Evolutionary conservation across 176 grass and related monocot species (phyloP).

Genomic region (Oryza glumipatula): DNA sequence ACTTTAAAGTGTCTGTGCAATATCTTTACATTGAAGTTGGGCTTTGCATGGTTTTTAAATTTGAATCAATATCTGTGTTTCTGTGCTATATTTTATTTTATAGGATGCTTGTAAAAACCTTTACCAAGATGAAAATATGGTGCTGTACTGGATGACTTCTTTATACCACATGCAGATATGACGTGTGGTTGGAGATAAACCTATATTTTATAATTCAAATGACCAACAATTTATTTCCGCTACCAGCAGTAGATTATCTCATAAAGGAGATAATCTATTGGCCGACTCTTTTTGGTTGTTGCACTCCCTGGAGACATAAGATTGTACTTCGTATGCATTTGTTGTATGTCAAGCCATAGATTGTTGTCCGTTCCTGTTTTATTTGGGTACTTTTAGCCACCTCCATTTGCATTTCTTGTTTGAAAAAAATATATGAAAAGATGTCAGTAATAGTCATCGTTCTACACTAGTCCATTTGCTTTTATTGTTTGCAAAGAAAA

Average conservation of each 20-base stretch:
- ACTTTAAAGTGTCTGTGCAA: not conserved
- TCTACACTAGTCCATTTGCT: not conserved
- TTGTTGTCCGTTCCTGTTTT: not conserved
- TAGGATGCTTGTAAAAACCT: not conserved
- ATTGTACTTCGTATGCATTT: conserved; percentile 1
- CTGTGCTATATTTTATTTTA: not conserved
- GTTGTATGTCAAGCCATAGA: not conserved
- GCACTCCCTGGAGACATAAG: not conserved
- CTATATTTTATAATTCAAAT: not conserved
- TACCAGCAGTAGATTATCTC: not conserved
- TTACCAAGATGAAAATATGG: not conserved
- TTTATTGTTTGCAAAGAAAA: not conserved
- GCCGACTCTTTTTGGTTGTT: not conserved
- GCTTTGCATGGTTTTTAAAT: not conserved
- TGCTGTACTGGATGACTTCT: not conserved
- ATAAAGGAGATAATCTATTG: not conserved
- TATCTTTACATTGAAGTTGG: not conserved
- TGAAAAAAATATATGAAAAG: not conserved
- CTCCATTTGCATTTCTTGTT: not conserved
- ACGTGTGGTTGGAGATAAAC: not conserved
- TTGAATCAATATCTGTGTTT: not conserved
- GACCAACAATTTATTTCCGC: not conserved
- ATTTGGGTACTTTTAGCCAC: not conserved
- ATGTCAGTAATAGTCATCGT: not conserved
- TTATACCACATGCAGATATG: not conserved